Percentiles rank a stretch among this genome's conserved stretches.
Evolutionary conservation across 345 rosid genomes (phyloP).

Genomic region (Arabidopsis suecica): DNA sequence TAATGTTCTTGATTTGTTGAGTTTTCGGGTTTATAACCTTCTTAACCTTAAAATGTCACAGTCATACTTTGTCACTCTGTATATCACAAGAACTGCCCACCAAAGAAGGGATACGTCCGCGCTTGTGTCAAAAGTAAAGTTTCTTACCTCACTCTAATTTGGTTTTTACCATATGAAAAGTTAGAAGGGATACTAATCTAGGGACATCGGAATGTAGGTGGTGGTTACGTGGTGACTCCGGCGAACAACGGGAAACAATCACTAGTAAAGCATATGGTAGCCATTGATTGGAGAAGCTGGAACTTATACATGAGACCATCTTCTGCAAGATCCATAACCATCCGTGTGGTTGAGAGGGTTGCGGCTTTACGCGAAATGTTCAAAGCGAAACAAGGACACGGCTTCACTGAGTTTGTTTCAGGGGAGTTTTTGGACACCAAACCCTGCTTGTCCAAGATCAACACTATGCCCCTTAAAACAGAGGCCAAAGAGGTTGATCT

Average conservation of each 20-base stretch:
- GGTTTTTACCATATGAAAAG: not conserved
- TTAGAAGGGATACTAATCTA: not conserved
- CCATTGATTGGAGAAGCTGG: constrained; percentile 93
- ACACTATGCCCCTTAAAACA: constrained; percentile 38
- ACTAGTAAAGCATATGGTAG: constrained; percentile 88
- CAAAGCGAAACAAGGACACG: constrained; percentile 60
- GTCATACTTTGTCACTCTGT: constrained; percentile 92
- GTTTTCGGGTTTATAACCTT: constrained; percentile 25
- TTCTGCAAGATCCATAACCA: constrained; percentile 70
- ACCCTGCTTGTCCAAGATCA: constrained; percentile 41
- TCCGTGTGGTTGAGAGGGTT: constrained; percentile 81
- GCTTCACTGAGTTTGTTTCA: constrained; percentile 50
- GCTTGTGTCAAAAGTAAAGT: constrained; percentile 90
- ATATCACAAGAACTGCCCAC: constrained; percentile 76
- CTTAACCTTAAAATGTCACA: constrained; percentile 44
- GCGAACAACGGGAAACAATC: constrained; percentile 72
- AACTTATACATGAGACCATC: constrained; percentile 66
- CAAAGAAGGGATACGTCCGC: constrained; percentile 76
- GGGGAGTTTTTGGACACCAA: constrained; percentile 49
- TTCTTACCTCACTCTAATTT: constrained; percentile 12
- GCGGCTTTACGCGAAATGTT: constrained; percentile 90
- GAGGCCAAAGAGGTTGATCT: constrained; percentile 36
- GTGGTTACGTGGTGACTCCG: constrained; percentile 89
- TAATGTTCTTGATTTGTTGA: not conserved
- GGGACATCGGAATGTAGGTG: constrained; percentile 57